phyloP scores from a whole-genome alignment of 2,329 filamentous ascomycete species.

The Periconia sp. region DNA sequence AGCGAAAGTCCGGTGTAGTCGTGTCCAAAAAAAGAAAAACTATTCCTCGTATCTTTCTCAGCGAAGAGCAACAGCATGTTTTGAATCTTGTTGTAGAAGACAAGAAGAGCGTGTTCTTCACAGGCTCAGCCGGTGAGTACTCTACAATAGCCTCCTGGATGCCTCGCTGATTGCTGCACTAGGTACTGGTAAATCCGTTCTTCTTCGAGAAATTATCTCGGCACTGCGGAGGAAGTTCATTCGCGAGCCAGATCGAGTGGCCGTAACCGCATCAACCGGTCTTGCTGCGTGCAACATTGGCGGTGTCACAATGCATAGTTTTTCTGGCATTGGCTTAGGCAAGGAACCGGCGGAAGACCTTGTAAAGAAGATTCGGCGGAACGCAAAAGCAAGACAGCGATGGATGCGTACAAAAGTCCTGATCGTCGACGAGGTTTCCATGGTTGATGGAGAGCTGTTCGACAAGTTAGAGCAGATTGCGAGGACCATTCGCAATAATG shows the following conservation, averaged over 20 bases:
- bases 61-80: constrained; percentile 84
- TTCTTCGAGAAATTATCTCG: constrained; percentile 89
- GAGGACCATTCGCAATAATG: constrained; percentile 84
- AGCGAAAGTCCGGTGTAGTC: constrained; percentile 56
- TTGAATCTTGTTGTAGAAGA: constrained; percentile 80
- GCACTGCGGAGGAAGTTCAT: constrained; percentile 77
- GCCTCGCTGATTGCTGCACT: background rate
- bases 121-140: constrained; percentile 77
- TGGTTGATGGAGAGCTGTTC: constrained; percentile 97
- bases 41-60: constrained; percentile 71
- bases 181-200: constrained; percentile 91
- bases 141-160: background rate
- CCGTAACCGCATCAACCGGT: constrained; percentile 94
- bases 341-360: constrained; percentile 83
- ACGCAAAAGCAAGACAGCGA: constrained; percentile 83
- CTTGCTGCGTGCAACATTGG: constrained; percentile 96
- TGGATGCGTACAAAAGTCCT: constrained; percentile 90
- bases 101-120: constrained; percentile 93
- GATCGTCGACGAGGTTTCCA: constrained; percentile 94
- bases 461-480: constrained; percentile 94
- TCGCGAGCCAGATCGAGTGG: constrained; percentile 81
- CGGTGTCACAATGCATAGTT: constrained; percentile 94
- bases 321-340: constrained; percentile 91
- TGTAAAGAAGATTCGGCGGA: constrained; percentile 88
- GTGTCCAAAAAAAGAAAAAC: constrained; percentile 51